Evolutionary conservation across 148 eudicot species (phyloP).

Genomic region (Chenopodium album): DNA sequence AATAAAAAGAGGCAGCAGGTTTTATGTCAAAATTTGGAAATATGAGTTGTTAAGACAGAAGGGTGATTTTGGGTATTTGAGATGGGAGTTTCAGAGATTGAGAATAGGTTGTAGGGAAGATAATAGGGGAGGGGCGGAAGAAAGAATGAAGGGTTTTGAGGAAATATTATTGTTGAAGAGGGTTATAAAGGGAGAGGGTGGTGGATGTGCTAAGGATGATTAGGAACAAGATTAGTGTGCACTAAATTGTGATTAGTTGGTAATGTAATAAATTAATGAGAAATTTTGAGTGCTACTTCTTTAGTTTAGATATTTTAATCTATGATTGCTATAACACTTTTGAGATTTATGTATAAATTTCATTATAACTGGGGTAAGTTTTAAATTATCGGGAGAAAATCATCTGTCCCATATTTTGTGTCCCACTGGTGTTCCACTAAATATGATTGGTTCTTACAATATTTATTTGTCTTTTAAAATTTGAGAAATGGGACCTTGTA

Average conservation of each 20-base stretch:
- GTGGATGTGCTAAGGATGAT: neutral
- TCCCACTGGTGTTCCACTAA: too few relatives aligned
- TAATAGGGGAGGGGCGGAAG: neutral
- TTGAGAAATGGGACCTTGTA: too few relatives aligned
- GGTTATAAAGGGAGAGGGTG: neutral
- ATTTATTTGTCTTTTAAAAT: too few relatives aligned
- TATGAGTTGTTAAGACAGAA: constrained; percentile 10
- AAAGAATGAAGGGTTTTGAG: neutral
- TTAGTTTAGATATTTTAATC: neutral
- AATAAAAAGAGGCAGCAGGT: constrained; percentile 8
- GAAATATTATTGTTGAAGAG: neutral
- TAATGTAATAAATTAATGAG: too few relatives aligned
- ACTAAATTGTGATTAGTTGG: neutral
- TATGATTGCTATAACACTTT: too few relatives aligned
- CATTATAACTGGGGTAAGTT: too few relatives aligned
- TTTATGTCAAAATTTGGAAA: neutral
- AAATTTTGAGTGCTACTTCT: too few relatives aligned
- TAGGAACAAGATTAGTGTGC: neutral
- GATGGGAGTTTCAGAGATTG: neutral
- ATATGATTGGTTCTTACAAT: too few relatives aligned
- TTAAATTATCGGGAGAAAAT: too few relatives aligned
- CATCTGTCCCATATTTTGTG: too few relatives aligned
- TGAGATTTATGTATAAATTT: too few relatives aligned
- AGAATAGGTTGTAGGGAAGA: neutral
- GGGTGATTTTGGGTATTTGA: neutral